A percentile compares a stretch with the other conserved stretches of the same genome.
Conservation (phyloP, 106 monocot species). For the Cymbidium sinense region DNA sequence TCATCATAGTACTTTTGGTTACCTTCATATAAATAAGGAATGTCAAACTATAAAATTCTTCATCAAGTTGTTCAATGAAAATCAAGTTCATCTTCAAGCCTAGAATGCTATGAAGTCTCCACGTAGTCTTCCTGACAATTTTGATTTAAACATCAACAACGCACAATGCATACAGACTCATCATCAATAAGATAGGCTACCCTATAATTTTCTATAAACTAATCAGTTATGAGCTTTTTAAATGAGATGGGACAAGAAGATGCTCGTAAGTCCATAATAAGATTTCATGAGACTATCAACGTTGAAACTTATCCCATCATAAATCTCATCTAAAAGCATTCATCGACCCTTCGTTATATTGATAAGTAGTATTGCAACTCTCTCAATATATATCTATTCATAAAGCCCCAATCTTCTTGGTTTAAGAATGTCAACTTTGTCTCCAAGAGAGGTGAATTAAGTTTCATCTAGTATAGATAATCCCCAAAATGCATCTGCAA, state of each 20-base stretch:
- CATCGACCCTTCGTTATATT: no score
- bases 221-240: no score
- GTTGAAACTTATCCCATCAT: no score
- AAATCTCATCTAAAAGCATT: no score
- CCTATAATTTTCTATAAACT: background rate
- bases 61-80: background rate
- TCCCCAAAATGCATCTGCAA: background rate
- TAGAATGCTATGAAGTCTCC: background rate
- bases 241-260: no score
- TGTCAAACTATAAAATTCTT: background rate
- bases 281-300: no score
- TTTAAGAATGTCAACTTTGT: background rate
- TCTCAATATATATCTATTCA: background rate
- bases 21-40: no score
- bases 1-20: no score
- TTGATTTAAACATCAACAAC: background rate
- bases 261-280: no score
- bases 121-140: background rate
- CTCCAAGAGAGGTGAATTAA: background rate
- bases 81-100: background rate
- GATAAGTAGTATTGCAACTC: no score
- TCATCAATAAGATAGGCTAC: background rate
- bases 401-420: background rate
- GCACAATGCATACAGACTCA: background rate
- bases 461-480: background rate